These are phyloP conservation scores for Amanita molliuscula DNA, from an alignment of 768 basidiomycete genomes.

Conservation along the genomic window DNA sequence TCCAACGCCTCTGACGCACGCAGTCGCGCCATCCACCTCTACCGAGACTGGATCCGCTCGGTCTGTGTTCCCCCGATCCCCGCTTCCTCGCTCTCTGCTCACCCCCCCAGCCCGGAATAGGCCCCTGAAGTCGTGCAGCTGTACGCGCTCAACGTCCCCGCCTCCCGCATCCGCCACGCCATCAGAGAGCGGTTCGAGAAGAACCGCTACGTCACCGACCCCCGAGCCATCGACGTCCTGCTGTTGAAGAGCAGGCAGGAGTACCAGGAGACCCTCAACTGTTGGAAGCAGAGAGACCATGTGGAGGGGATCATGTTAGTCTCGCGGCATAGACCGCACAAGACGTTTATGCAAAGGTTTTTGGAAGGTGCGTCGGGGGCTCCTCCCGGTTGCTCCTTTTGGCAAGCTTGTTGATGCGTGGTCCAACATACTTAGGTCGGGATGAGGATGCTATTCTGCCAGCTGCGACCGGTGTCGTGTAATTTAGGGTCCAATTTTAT, in stretches of 20 bases:
- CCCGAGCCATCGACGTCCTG: conserved; percentile 75
- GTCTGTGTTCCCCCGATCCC: conserved; percentile 36
- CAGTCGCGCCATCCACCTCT: conserved; percentile 61
- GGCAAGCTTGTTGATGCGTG: no score
- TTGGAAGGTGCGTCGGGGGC: conserved; percentile 53
- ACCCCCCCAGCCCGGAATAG: conserved; percentile 25
- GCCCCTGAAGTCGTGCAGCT: conserved; percentile 84
- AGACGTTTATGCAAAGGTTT: conserved; percentile 77
- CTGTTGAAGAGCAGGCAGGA: conserved; percentile 79
- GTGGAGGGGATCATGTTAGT: conserved; percentile 60
- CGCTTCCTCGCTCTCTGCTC: not conserved
- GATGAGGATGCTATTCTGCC: conserved; percentile 4
- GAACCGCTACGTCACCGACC: conserved; percentile 75
- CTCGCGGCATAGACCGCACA: conserved; percentile 29
- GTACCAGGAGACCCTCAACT: conserved; percentile 90
- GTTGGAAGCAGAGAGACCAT: conserved; percentile 86
- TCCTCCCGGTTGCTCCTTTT: no score
- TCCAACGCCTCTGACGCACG: conserved; percentile 49
- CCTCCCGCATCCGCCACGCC: conserved; percentile 66
- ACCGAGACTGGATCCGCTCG: conserved; percentile 89
- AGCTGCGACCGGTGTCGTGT: conserved; percentile 1
- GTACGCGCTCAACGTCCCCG: conserved; percentile 76
- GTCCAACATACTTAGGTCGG: no score
- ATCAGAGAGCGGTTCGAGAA: conserved; percentile 83
- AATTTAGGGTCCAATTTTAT: not conserved